phyloP scores from a whole-genome alignment of 1,284 basidiomycete species.

The Kalmanozyma brasiliensis region DNA sequence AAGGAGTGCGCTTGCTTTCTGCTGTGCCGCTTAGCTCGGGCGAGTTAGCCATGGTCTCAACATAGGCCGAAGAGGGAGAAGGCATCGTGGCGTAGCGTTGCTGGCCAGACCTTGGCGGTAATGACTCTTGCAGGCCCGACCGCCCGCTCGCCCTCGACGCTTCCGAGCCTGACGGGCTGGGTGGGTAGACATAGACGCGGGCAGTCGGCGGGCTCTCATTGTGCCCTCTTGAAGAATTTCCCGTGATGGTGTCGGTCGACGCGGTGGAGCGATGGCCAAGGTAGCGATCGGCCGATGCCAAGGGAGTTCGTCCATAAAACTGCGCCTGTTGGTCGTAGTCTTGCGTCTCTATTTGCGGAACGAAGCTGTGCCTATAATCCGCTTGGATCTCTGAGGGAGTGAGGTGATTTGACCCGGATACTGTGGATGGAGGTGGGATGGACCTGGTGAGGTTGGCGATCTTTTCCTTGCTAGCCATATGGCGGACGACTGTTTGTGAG shows the following conservation, averaged over 20 bases:
- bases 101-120: constrained; percentile 2
- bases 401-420: constrained; percentile 12
- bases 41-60: constrained; percentile 24
- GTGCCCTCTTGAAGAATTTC: not conserved
- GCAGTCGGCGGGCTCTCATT: constrained; percentile 33
- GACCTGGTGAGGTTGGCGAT: constrained; percentile 52
- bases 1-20: constrained; percentile 20
- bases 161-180: constrained; percentile 53
- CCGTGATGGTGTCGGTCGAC: constrained; percentile 36
- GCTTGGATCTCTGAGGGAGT: not conserved
- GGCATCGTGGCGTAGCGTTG: constrained; percentile 36
- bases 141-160: constrained; percentile 12
- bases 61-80: constrained; percentile 22
- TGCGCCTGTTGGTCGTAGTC: constrained; percentile 11
- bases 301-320: constrained; percentile 29
- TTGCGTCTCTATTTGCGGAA: constrained; percentile 30
- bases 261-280: constrained; percentile 38
- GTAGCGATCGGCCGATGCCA: constrained; percentile 29
- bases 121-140: not conserved
- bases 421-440: constrained; percentile 15
- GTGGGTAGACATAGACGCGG: constrained; percentile 60
- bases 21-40: constrained; percentile 1
- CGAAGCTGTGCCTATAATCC: constrained; percentile 35
- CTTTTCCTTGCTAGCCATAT: constrained; percentile 43
- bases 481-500: constrained; percentile 28